Evolutionary conservation across 352 stramenopile genomes (phyloP).

Genomic region (Thraustotheca clavata): DNA sequence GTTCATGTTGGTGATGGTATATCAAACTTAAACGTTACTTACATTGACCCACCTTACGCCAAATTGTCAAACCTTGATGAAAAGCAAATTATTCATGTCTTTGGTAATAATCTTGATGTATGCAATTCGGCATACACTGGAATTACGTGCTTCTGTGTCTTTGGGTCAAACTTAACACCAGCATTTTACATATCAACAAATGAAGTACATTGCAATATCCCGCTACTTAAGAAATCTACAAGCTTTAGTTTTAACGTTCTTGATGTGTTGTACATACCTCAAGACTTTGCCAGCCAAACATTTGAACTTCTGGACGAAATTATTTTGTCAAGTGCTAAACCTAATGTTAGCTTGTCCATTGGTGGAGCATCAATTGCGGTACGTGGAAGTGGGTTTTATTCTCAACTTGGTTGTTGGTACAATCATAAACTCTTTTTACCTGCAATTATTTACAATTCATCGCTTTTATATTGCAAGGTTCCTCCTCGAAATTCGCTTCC

Average conservation of each 20-base stretch:
- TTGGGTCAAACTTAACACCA: background rate
- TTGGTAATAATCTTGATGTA: background rate
- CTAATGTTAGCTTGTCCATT: slow-evolving; percentile 21
- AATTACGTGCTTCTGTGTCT: background rate
- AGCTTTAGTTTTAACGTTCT: background rate
- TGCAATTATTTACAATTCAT: slow-evolving; percentile 8
- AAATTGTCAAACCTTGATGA: background rate
- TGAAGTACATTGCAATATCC: background rate
- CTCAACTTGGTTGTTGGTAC: slow-evolving; percentile 28
- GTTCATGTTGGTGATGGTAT: background rate
- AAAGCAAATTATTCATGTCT: background rate
- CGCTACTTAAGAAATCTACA: background rate
- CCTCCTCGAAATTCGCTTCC: background rate
- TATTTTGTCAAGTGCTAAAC: background rate
- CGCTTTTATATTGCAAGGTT: background rate
- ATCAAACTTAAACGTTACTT: background rate
- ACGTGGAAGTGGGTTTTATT: slow-evolving; percentile 21
- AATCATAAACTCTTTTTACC: slow-evolving; percentile 17
- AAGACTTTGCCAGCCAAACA: background rate
- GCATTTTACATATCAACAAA: background rate
- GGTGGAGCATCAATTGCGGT: slow-evolving; percentile 29
- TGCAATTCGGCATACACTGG: background rate
- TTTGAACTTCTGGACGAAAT: background rate
- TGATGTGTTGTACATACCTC: background rate
- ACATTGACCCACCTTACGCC: background rate